Evolutionary conservation across 2,329 filamentous ascomycete genomes (phyloP), one percentile per base, ranked within the genome.

Genomic region (Aureobasidium sp.): DNA sequence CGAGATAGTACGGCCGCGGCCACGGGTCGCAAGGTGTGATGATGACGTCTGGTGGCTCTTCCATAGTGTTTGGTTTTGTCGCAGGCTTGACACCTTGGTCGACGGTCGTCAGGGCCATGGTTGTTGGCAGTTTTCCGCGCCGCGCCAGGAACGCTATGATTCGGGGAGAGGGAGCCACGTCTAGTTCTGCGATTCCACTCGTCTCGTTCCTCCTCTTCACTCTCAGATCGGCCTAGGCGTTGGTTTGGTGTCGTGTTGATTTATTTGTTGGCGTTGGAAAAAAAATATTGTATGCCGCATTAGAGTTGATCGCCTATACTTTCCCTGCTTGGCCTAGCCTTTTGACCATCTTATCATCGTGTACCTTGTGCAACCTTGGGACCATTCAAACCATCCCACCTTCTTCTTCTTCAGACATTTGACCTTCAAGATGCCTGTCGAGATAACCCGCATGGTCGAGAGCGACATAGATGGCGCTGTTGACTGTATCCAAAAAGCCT

Each of bases 1-100:
- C 88, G 65, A 96, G 80, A 69, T 88, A 88, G 76, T 97, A 97
- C 0, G 91, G 91, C 62, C 79, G 78, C 51, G 84, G 83, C 80
- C 82, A 85, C 1, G 83, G 83, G 69, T 81, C 79, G 68, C 76
- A 79, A n/a, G 80, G 80, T 14, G 82, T 84, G 31, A 77, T 77
- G 42, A 78, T 72, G 2, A 83, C 79, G 31, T 74, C 65, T 17
- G 82, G 80, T 15, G 82, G 79, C 63, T 78, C 70, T 65, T 72
- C 66, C 70, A 78, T 71, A 64, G 72, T 68, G 67, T 73, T 68
- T 9, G 20, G 25, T 42, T 62, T 62, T 5, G 69, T 69, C 22
- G 57, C 39, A 31, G 49, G 39, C 29, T 27, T 41, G 48, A 48
- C 39, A 36, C 42, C 29, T 11, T 49, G 51, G 39, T 72, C 69